phyloP scores from a whole-genome alignment of 2,329 filamentous ascomycete genomes.

The Penicillium verrucosum region DNA sequence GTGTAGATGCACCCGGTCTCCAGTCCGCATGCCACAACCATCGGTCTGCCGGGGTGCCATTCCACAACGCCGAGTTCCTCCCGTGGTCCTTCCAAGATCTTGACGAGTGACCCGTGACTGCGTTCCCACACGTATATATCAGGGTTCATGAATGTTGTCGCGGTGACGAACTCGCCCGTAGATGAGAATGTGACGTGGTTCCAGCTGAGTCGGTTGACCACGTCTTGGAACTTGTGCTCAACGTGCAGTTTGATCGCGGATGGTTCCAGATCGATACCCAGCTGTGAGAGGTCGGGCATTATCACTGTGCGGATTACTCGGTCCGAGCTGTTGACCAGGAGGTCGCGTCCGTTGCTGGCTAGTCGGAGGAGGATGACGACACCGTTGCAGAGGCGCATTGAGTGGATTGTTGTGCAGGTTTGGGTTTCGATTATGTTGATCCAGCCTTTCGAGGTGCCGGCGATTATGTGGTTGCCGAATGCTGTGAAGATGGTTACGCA shows the following conservation, averaged over 20 bases:
- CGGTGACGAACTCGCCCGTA: constrained; percentile 91
- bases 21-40: constrained; percentile 86
- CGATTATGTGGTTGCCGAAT: constrained; percentile 81
- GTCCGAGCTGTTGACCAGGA: constrained; percentile 91
- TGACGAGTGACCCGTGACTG: constrained; percentile 85
- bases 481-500: constrained; percentile 88
- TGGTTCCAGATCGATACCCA: constrained; percentile 63
- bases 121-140: constrained; percentile 99
- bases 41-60: constrained; percentile 86
- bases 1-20: constrained; percentile 93
- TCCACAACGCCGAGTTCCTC: constrained; percentile 96
- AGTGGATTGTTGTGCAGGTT: constrained; percentile 80
- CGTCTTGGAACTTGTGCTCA: constrained; percentile 97
- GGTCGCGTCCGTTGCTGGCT: constrained; percentile 76
- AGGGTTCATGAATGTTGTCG: constrained; percentile 96
- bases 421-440: constrained; percentile 89
- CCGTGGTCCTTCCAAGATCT: constrained; percentile 93
- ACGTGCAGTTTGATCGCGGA: constrained; percentile 85
- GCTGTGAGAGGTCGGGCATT: constrained; percentile 67
- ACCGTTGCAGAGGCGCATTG: constrained; percentile 79
- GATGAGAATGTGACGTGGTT: constrained; percentile 95
- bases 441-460: constrained; percentile 92
- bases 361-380: constrained; percentile 85
- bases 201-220: constrained; percentile 92
- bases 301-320: constrained; percentile 91